A percentile compares a stretch with the other conserved stretches of the same genome.
These are phyloP conservation scores for Neurospora hispaniola DNA, from an alignment of 495 filamentous ascomycete species.

Conservation along the genomic window DNA sequence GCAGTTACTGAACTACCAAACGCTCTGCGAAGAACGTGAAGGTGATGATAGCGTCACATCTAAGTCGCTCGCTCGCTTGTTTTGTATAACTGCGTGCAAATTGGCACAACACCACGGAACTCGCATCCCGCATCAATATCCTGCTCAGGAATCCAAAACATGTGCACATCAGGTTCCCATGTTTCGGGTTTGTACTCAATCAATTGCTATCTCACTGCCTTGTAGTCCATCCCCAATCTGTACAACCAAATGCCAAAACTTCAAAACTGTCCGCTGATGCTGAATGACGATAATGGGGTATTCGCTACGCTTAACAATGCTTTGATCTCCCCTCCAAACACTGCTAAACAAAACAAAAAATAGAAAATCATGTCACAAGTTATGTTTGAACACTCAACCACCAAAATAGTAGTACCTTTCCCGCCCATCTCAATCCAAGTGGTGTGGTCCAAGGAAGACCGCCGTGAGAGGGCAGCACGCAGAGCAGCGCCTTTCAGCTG, in stretches of 20 bases:
- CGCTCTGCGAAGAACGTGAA: too few relatives aligned
- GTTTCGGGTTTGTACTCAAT: neutral
- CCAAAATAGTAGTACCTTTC: neutral
- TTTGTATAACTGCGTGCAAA: neutral
- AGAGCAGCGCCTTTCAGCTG: neutral
- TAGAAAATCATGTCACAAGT: neutral
- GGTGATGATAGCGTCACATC: neutral
- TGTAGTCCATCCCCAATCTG: neutral
- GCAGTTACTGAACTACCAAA: too few relatives aligned
- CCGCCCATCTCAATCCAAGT: neutral
- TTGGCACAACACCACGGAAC: neutral
- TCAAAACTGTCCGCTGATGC: neutral
- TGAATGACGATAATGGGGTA: neutral
- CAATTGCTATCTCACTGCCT: neutral
- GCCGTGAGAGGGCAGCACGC: neutral
- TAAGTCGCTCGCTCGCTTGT: neutral
- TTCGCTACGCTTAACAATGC: neutral
- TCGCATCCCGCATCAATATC: neutral
- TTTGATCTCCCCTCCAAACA: neutral
- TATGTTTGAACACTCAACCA: neutral
- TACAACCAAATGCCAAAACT: neutral
- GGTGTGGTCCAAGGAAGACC: neutral
- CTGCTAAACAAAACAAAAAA: neutral
- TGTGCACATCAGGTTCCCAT: neutral
- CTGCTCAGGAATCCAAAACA: neutral